Conservation (phyloP, 345 rosid species). For the Salix viminalis region DNA sequence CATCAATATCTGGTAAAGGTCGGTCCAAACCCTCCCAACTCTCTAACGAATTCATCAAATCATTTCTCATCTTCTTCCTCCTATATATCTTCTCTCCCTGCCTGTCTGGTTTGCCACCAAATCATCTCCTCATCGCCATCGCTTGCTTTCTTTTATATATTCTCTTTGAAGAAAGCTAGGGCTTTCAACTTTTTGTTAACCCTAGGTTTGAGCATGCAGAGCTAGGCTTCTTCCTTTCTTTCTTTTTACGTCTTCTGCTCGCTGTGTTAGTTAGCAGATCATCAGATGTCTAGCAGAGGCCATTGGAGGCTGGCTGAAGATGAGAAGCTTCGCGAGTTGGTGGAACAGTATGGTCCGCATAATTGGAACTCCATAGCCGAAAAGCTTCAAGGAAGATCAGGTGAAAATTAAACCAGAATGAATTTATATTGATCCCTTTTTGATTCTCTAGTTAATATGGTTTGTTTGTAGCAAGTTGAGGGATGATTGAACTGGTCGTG, state of each 20-base stretch:
- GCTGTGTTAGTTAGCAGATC: not conserved
- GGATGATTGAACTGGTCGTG: not conserved
- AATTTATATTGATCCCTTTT: not conserved
- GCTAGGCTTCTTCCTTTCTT: not conserved
- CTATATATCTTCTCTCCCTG: not conserved
- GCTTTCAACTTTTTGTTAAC: not conserved
- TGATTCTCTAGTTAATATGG: not conserved
- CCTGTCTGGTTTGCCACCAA: not conserved
- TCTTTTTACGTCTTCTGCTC: not conserved
- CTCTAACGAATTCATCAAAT: constrained; percentile 46
- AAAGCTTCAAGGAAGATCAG: constrained; percentile 36
- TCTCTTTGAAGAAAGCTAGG: not conserved
- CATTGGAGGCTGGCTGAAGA: constrained; percentile 43
- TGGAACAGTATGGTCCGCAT: constrained; percentile 33
- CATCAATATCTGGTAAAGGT: constrained; percentile 46
- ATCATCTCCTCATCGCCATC: not conserved
- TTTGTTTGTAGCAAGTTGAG: not conserved
- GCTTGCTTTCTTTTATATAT: not conserved
- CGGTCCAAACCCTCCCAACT: constrained; percentile 47
- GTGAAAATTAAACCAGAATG: not conserved
- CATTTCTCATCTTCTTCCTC: not conserved
- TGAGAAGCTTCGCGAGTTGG: constrained; percentile 32
- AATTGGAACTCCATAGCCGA: constrained; percentile 43
- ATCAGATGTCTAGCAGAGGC: constrained; percentile 27
- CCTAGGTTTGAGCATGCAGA: not conserved